Evolutionary conservation across 1,284 basidiomycete species (phyloP).

Genomic region (Hypsizygus ulmarius): DNA sequence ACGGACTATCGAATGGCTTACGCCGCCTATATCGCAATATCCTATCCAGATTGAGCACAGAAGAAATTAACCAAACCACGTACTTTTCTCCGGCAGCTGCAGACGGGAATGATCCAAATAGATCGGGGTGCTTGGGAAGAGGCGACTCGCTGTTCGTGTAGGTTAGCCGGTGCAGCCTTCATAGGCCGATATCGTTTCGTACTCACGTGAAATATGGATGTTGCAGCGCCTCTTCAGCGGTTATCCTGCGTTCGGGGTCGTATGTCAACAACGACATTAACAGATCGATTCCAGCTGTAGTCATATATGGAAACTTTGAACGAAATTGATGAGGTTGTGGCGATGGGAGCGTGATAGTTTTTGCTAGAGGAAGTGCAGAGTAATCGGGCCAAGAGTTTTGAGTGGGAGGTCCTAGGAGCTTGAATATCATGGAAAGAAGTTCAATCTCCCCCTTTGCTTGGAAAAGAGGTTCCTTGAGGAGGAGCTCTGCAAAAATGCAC

Average conservation of each 20-base stretch:
- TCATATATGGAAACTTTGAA: slow-evolving; percentile 79
- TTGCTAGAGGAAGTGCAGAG: slow-evolving; percentile 72
- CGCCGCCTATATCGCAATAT: slow-evolving; percentile 49
- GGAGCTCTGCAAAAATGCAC: slow-evolving; percentile 96
- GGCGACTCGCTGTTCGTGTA: slow-evolving; percentile 75
- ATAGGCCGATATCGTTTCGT: not conserved
- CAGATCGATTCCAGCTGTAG: slow-evolving; percentile 83
- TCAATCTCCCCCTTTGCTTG: slow-evolving; percentile 96
- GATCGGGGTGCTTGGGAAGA: slow-evolving; percentile 93
- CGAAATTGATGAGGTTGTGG: slow-evolving; percentile 73
- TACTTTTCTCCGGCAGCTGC: slow-evolving; percentile 96
- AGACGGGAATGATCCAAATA: slow-evolving; percentile 95
- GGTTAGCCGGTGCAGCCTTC: slow-evolving; percentile 9
- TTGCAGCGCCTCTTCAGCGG: slow-evolving; percentile 83
- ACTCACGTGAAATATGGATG: slow-evolving; percentile 92
- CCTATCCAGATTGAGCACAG: slow-evolving; percentile 5
- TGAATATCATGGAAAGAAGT: slow-evolving; percentile 91
- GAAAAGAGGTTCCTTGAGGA: slow-evolving; percentile 91
- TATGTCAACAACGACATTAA: slow-evolving; percentile 84
- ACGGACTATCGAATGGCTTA: slow-evolving; percentile 75
- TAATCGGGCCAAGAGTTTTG: slow-evolving; percentile 87
- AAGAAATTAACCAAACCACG: slow-evolving; percentile 26
- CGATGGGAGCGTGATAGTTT: slow-evolving; percentile 75
- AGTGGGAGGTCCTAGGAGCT: slow-evolving; percentile 87
- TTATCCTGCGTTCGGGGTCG: slow-evolving; percentile 83